Evolutionary conservation across 1,284 basidiomycete species (phyloP).

Genomic region (Singerocomus inundabilis): DNA sequence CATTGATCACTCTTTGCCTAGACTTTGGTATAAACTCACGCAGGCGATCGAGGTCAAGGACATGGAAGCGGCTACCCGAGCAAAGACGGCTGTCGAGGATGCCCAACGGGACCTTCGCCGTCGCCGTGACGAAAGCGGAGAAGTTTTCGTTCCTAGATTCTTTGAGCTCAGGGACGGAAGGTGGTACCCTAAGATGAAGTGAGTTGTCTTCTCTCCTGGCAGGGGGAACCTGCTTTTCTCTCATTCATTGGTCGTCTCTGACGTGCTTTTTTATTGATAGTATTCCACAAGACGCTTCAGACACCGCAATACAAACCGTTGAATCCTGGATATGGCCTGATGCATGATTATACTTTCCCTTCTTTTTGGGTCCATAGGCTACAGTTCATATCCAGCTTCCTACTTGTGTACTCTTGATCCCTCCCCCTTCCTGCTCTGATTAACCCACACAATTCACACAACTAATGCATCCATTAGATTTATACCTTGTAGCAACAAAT

Average conservation of each 20-base stretch:
- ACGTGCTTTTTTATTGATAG: slow-evolving; percentile 37
- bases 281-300: slow-evolving; percentile 61
- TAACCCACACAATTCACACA: slow-evolving; percentile 24
- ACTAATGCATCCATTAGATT: slow-evolving; percentile 41
- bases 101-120: slow-evolving; percentile 84
- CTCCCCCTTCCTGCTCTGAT: slow-evolving; percentile 5
- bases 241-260: too few species aligned
- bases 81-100: slow-evolving; percentile 91
- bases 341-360: slow-evolving; percentile 15
- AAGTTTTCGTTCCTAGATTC: slow-evolving; percentile 69
- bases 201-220: slow-evolving; percentile 19
- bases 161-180: slow-evolving; percentile 77
- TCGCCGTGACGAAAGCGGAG: slow-evolving; percentile 72
- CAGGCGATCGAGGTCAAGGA: slow-evolving; percentile 85
- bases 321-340: slow-evolving; percentile 61
- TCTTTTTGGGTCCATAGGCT: slow-evolving; percentile 1
- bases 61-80: slow-evolving; percentile 91
- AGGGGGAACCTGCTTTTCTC: too few species aligned
- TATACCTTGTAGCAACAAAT: slow-evolving; percentile 45
- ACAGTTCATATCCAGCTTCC: slow-evolving; percentile 17
- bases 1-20: slow-evolving; percentile 26
- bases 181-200: slow-evolving; percentile 83
- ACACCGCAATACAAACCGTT: slow-evolving; percentile 58
- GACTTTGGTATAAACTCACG: slow-evolving; percentile 86
- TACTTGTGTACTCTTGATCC: too few species aligned